Conservation (phyloP, 2,329 filamentous ascomycete species). For the Trichoderma atrobrunneum region DNA sequence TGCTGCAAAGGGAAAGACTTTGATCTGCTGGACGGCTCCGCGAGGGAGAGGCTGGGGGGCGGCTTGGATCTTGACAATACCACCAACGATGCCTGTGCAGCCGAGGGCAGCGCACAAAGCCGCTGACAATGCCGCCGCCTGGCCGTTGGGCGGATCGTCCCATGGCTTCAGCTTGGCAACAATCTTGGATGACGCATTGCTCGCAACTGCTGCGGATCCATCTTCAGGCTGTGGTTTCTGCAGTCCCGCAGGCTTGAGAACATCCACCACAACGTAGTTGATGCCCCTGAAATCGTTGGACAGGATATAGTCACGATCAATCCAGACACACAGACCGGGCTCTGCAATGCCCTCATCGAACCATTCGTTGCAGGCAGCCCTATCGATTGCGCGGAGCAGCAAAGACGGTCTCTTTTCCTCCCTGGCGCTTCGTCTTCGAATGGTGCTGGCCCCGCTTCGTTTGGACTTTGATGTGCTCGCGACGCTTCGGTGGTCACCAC, state of each 20-base stretch:
- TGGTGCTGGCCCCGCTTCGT: constrained; percentile 72
- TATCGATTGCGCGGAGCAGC: constrained; percentile 78
- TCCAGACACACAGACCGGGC: constrained; percentile 71
- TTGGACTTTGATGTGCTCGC: constrained; percentile 77
- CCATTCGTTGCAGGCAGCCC: constrained; percentile 66
- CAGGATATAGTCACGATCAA: constrained; percentile 73
- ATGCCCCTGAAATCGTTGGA: constrained; percentile 71
- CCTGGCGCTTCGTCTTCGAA: constrained; percentile 53
- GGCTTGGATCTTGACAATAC: constrained; percentile 81
- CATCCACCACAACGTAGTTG: constrained; percentile 75
- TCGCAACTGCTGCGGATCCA: constrained; percentile 55
- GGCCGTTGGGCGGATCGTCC: constrained; percentile 82
- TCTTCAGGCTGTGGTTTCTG: constrained; percentile 68
- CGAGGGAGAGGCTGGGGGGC: constrained; percentile 70
- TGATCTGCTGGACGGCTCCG: constrained; percentile 63
- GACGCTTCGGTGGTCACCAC: constrained; percentile 76
- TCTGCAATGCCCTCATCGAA: constrained; percentile 67
- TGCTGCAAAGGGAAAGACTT: constrained; percentile 75
- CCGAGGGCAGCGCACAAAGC: constrained; percentile 72
- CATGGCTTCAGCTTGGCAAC: constrained; percentile 74
- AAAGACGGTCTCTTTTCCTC: constrained; percentile 67
- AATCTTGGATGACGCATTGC: constrained; percentile 51
- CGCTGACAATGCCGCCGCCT: constrained; percentile 75
- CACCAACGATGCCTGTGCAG: constrained; percentile 72
- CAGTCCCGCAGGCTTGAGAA: constrained; percentile 78